Conservation (phyloP, 2,329 filamentous ascomycete genomes). For the Hypocreales sp. region DNA sequence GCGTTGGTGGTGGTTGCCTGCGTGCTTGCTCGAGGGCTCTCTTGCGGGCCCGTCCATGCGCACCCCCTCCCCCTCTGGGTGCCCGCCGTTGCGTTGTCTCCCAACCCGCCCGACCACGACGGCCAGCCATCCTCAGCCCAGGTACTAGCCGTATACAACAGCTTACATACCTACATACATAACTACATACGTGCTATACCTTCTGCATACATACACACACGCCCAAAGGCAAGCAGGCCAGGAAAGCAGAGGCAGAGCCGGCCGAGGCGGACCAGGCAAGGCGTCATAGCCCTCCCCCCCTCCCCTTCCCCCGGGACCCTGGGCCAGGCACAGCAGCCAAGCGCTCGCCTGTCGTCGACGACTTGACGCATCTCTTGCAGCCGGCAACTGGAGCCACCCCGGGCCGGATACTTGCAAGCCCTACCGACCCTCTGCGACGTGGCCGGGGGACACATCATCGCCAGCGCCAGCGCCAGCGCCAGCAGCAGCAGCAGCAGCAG, state of each 20-base stretch:
- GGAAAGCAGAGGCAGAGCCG: too few species aligned
- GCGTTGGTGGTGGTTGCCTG: conserved; percentile 1
- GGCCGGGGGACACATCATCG: conserved; percentile 43
- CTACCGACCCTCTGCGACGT: conserved; percentile 39
- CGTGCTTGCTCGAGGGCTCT: conserved; percentile 4
- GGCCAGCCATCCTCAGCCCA: neutral
- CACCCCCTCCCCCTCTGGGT: conserved; percentile 1
- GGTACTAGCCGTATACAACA: too few species aligned
- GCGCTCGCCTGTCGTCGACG: conserved; percentile 17
- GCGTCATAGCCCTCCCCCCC: too few species aligned
- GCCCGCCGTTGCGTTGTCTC: conserved; percentile 5
- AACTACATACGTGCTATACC: too few species aligned
- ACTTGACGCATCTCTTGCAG: conserved; percentile 39
- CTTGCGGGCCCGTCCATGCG: conserved; percentile 1
- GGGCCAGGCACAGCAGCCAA: conserved; percentile 14
- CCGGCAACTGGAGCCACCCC: conserved; percentile 27
- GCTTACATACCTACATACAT: neutral
- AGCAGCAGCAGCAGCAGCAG: neutral
- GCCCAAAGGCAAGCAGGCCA: conserved; percentile 5
- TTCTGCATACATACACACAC: too few species aligned
- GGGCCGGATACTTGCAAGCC: conserved; percentile 27
- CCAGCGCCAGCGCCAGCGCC: too few species aligned
- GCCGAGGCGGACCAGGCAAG: too few species aligned
- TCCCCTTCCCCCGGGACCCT: conserved; percentile 16
- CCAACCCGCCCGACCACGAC: conserved; percentile 4